Evolutionary conservation across 1,139 yeast genomes (phyloP).

Genomic region (Chernovozyma sophiae-reginae): DNA sequence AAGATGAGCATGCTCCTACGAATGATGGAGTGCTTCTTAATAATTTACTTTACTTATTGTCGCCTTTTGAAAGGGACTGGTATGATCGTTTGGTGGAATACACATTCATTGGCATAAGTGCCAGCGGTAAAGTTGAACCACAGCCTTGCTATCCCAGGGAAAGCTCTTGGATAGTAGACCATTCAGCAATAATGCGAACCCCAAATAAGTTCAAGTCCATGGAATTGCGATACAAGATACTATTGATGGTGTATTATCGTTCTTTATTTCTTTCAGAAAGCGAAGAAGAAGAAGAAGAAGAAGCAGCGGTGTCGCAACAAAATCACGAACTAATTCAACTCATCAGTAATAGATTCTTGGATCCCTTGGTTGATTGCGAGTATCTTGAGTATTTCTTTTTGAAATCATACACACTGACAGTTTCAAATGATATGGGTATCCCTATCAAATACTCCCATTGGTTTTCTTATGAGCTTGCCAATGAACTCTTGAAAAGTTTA

Average conservation of each 20-base stretch:
- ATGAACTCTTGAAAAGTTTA: background rate
- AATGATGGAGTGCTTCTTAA: background rate
- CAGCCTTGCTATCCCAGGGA: slow-evolving; percentile 24
- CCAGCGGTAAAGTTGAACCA: slow-evolving; percentile 14
- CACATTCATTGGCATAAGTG: slow-evolving; percentile 25
- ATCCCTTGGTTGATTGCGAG: background rate
- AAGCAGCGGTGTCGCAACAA: background rate
- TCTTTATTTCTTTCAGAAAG: background rate
- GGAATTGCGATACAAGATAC: slow-evolving; percentile 22
- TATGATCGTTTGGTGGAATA: slow-evolving; percentile 30
- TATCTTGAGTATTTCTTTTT: background rate
- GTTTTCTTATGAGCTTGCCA: background rate
- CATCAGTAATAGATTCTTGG: background rate
- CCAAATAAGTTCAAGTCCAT: slow-evolving; percentile 16
- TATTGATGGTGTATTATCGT: slow-evolving; percentile 19
- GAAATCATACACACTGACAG: background rate
- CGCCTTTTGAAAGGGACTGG: slow-evolving; percentile 16
- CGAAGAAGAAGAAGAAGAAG: background rate
- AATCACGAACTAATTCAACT: background rate
- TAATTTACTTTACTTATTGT: slow-evolving; percentile 1
- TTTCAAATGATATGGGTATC: background rate
- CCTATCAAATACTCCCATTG: background rate
- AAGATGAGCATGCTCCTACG: background rate
- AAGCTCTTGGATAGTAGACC: background rate
- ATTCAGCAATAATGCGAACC: background rate